A percentile compares a stretch with the other conserved stretches of the same genome.
Evolutionary conservation across 1,284 basidiomycete genomes (phyloP).

Genomic region (Tilletia indica): DNA sequence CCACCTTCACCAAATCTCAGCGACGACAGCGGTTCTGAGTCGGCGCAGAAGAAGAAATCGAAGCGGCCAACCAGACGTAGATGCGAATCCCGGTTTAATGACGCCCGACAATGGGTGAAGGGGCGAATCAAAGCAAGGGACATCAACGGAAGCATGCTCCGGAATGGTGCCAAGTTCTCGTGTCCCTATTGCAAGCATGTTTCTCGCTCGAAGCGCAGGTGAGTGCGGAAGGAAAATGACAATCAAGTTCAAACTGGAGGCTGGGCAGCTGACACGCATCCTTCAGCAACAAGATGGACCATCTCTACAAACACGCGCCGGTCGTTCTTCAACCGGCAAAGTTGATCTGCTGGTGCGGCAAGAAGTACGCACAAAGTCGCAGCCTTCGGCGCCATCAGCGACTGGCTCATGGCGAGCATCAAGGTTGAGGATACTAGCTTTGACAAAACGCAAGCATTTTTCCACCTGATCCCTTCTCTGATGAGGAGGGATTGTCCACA

Average conservation of each 20-base stretch:
- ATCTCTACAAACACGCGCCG: background rate
- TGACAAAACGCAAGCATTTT: background rate
- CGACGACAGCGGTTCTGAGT: too few species aligned
- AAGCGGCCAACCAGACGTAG: background rate
- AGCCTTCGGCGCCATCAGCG: background rate
- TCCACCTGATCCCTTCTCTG: background rate
- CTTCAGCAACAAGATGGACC: conserved; percentile 4
- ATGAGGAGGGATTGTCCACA: background rate
- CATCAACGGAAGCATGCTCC: background rate
- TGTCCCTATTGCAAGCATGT: background rate
- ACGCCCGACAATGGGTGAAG: background rate
- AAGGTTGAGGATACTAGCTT: background rate
- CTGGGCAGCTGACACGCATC: too few species aligned
- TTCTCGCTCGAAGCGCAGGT: background rate
- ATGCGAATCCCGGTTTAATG: background rate
- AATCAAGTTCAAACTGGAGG: too few species aligned
- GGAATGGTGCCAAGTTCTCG: background rate
- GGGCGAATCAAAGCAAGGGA: background rate
- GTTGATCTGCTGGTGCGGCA: background rate
- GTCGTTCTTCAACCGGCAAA: background rate
- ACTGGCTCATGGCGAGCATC: background rate
- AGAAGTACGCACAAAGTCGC: background rate
- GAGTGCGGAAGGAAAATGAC: too few species aligned
- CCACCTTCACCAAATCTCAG: too few species aligned
- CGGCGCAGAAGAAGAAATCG: too few species aligned